phyloP scores from a whole-genome alignment of 164 flowering plant genomes.

The Akebia trifoliata region DNA sequence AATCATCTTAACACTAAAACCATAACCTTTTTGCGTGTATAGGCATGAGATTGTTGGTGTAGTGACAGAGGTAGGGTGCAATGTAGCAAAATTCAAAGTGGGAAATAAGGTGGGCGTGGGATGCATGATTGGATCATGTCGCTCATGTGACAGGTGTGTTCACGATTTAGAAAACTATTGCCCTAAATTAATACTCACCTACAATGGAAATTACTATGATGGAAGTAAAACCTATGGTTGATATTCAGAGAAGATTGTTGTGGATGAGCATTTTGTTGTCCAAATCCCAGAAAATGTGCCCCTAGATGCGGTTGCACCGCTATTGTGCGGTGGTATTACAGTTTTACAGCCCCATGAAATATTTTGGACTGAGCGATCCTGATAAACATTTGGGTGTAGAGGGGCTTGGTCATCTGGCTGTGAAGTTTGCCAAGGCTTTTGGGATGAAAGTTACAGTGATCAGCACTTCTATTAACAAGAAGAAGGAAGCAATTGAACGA shows the following conservation, averaged over 20 bases:
- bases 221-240: constrained; percentile 47
- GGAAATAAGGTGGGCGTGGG: constrained; percentile 65
- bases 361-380: constrained; percentile 30
- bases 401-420: constrained; percentile 54
- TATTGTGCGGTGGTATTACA: constrained; percentile 48
- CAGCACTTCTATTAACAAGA: constrained; percentile 39
- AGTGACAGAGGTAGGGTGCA: constrained; percentile 47
- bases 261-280: constrained; percentile 20
- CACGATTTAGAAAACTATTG: constrained; percentile 48
- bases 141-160: constrained; percentile 32
- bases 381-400: constrained; percentile 40
- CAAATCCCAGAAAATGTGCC: constrained; percentile 15
- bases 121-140: constrained; percentile 46
- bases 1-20: too few species aligned
- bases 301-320: constrained; percentile 33
- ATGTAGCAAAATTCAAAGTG: constrained; percentile 40
- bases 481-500: constrained; percentile 34
- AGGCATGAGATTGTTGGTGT: constrained; percentile 55
- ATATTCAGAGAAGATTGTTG: constrained; percentile 36
- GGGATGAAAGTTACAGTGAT: constrained; percentile 46
- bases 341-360: constrained; percentile 50
- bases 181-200: constrained; percentile 29
- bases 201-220: constrained; percentile 23
- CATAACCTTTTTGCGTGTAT: too few species aligned
- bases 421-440: constrained; percentile 51